Conservation (phyloP, 805 yeast genomes). For the Saitoella complicata region DNA sequence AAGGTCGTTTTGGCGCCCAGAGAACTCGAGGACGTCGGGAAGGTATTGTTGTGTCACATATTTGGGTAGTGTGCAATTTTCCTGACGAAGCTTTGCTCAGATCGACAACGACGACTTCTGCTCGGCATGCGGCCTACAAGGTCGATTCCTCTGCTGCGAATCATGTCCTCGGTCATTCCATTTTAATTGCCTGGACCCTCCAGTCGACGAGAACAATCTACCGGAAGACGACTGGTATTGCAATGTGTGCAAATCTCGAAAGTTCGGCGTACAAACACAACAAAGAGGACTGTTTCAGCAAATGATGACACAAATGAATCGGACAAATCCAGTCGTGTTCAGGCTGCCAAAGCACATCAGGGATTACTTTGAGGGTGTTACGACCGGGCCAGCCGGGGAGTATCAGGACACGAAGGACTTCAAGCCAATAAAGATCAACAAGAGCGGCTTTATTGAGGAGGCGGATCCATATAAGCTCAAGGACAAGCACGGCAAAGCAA, state of each 20-base stretch:
- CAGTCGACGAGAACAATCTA: constrained; percentile 50
- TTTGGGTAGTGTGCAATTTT: too few relatives aligned
- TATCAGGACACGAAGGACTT: constrained; percentile 33
- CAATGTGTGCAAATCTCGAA: constrained; percentile 17
- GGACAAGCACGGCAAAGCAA: constrained; percentile 52
- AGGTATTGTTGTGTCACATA: too few relatives aligned
- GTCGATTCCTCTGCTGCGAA: constrained; percentile 85
- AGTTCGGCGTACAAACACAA: constrained; percentile 22
- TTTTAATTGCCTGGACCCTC: constrained; percentile 82
- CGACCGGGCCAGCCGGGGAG: constrained; percentile 51
- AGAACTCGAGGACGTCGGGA: too few relatives aligned
- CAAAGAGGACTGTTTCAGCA: constrained; percentile 33
- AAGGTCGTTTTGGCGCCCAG: too few relatives aligned
- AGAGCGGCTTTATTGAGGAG: constrained; percentile 30
- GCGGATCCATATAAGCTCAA: constrained; percentile 46
- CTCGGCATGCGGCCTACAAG: constrained; percentile 77
- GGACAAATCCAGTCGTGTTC: constrained; percentile 50
- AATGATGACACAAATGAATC: constrained; percentile 40
- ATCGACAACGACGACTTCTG: constrained; percentile 70
- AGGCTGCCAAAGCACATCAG: constrained; percentile 52
- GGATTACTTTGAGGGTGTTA: constrained; percentile 34
- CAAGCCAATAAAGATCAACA: constrained; percentile 16
- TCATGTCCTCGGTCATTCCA: constrained; percentile 86
- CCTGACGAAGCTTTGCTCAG: too few relatives aligned
- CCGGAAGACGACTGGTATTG: constrained; percentile 92